A percentile compares a stretch with the other conserved stretches of the same genome.
phyloP scores from a whole-genome alignment of 805 yeast genomes.

The Candida michaelii region DNA sequence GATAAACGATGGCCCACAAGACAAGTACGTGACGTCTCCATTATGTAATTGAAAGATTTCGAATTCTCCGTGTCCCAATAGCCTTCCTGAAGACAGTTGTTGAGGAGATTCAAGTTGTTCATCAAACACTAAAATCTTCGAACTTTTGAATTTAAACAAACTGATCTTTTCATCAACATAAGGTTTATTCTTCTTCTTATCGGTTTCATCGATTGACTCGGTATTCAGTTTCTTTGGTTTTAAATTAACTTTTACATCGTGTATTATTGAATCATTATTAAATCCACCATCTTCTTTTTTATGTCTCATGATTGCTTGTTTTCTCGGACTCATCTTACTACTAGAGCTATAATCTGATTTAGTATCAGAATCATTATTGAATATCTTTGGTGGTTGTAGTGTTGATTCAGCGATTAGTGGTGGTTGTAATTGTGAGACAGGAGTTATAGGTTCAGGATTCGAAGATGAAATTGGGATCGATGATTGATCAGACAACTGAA shows the following conservation, averaged over 20 bases:
- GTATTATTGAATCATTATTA: constrained; percentile 19
- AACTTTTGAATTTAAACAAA: constrained; percentile 31
- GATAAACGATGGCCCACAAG: constrained; percentile 65
- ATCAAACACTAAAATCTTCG: constrained; percentile 38
- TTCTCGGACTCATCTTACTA: constrained; percentile 32
- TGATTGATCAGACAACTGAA: too few species aligned
- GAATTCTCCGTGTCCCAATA: constrained; percentile 61
- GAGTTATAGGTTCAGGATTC: neutral
- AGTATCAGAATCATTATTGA: neutral
- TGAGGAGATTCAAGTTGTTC: constrained; percentile 21
- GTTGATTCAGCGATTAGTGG: neutral
- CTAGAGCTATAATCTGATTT: constrained; percentile 2
- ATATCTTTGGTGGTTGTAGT: neutral
- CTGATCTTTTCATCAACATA: constrained; percentile 37
- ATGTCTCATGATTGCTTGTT: constrained; percentile 39
- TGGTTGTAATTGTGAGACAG: neutral
- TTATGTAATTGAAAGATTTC: constrained; percentile 60
- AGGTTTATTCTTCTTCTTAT: constrained; percentile 2
- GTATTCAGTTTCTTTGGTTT: constrained; percentile 12
- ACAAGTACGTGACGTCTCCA: constrained; percentile 57
- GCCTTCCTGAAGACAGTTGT: constrained; percentile 36
- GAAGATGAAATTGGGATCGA: too few species aligned
- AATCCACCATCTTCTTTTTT: constrained; percentile 28
- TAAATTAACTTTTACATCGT: constrained; percentile 30
- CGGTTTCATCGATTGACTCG: neutral